Evolutionary conservation across 805 yeast genomes (phyloP), one percentile per base, ranked within the genome.

Genomic region (Osmozyma mogii): DNA sequence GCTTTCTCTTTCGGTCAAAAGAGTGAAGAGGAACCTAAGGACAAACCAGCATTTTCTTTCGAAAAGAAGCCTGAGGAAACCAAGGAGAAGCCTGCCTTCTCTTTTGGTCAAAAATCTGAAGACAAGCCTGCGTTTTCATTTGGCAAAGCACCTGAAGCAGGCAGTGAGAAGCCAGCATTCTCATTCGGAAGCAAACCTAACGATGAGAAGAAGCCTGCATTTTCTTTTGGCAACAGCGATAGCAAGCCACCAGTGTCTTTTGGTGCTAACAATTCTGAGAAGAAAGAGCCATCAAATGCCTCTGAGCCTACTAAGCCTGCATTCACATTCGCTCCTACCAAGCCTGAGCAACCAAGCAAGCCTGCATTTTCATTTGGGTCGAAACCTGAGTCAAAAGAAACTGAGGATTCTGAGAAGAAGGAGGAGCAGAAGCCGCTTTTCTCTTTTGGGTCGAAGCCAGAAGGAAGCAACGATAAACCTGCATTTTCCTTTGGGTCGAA

Each of bases 401-500:
- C 7, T 10, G 9, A 11, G 7, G 27, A 16, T 13, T 9, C 20
- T 20, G 17, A 17, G 28, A 11, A 20, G 16, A 15, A 18, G 10
- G 20, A 14, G 29, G 29, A 15, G 10, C 9, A 7, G 17, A 17
- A 14, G 18, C 27, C 6, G 27, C 15, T 5, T 13, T 6, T 28
- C 15, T 18, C 19, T 14, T 28, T 24, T 20, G 31, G 29, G 10
- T n/a, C 31, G 14, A 27, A 28, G 9, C 18, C 15, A 7, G 28
- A 11, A 3, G 13, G 17, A 23, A 9, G 18, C 15, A 14, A 6
- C 29, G 4, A 9, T 19, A 20, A 15, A 13, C 24, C 31, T 10
- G 26, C 29, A 5, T 27, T 27, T 13, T 22, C 27, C 4, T 30
- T 25, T 25, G 27, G 31, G 7, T 22, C 35, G 6, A 32, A 19